These are phyloP conservation scores for Candida gigantensis DNA, from an alignment of 1,139 yeast species.

Conservation along the genomic window DNA sequence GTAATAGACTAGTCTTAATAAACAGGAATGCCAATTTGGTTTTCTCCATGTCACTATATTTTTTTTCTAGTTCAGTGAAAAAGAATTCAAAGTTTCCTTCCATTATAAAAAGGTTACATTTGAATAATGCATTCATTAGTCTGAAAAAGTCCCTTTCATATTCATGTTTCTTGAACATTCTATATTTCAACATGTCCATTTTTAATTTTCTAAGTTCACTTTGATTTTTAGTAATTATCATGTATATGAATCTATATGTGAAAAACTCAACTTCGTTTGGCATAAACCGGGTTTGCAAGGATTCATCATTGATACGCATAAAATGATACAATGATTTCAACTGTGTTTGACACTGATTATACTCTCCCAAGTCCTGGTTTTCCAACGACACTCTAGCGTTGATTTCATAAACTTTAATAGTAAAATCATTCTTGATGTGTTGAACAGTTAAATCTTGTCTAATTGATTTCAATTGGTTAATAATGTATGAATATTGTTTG, in stretches of 20 bases:
- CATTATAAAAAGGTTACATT: constrained; percentile 23
- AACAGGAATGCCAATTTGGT: constrained; percentile 28
- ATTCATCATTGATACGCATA: constrained; percentile 16
- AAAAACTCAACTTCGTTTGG: constrained; percentile 58
- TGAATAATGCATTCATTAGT: constrained; percentile 27
- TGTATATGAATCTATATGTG: constrained; percentile 75
- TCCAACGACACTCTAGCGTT: constrained; percentile 88
- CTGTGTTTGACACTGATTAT: constrained; percentile 91
- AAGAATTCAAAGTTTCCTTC: constrained; percentile 55
- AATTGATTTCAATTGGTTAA: constrained; percentile 88
- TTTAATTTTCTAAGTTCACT: constrained; percentile 46
- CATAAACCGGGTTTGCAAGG: constrained; percentile 17
- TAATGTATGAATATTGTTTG: constrained; percentile 69
- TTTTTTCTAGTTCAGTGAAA: constrained; percentile 40
- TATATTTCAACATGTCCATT: constrained; percentile 18
- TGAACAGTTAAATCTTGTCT: constrained; percentile 95
- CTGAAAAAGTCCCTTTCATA: constrained; percentile 21
- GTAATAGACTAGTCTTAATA: constrained; percentile 44
- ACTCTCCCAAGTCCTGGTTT: constrained; percentile 86
- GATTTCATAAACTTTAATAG: constrained; percentile 77
- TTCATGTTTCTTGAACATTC: constrained; percentile 21
- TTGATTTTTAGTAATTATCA: constrained; percentile 72
- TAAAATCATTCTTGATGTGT: constrained; percentile 75
- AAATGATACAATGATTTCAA: constrained; percentile 59
- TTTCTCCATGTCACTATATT: constrained; percentile 18